Conservation (phyloP, 2,329 filamentous ascomycete species). For the Fusarium veterinarium region DNA sequence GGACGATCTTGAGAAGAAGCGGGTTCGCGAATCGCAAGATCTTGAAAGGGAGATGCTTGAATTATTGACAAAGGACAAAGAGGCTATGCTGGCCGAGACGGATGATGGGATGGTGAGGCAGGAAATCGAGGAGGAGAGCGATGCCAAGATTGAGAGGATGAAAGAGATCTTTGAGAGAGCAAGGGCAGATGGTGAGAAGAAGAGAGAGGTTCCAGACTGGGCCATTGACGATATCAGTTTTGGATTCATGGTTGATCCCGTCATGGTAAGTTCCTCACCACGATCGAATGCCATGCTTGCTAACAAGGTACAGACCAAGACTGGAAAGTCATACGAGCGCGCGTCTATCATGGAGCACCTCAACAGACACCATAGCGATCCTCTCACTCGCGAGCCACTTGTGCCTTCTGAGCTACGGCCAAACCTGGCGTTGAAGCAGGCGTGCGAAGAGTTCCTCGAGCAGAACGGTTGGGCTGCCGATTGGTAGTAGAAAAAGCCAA, state of each 20-base stretch:
- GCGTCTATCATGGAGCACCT: slow-evolving; percentile 88
- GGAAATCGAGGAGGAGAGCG: slow-evolving; percentile 61
- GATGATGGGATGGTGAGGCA: slow-evolving; percentile 60
- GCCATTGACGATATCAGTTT: slow-evolving; percentile 82
- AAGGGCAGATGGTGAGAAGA: slow-evolving; percentile 56
- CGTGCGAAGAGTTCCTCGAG: slow-evolving; percentile 85
- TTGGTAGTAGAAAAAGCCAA: slow-evolving; percentile 67
- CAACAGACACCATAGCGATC: slow-evolving; percentile 79
- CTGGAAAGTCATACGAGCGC: slow-evolving; percentile 90
- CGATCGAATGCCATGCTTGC: background rate
- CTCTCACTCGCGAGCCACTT: slow-evolving; percentile 83
- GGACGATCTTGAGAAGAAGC: slow-evolving; percentile 76
- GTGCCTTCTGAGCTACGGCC: slow-evolving; percentile 76
- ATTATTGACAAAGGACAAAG: slow-evolving; percentile 60
- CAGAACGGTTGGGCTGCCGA: slow-evolving; percentile 94
- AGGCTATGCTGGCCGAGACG: slow-evolving; percentile 54
- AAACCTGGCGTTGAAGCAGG: slow-evolving; percentile 83
- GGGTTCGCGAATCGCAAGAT: slow-evolving; percentile 65
- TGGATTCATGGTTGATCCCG: slow-evolving; percentile 78
- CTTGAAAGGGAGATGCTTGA: slow-evolving; percentile 71
- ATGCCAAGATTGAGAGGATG: slow-evolving; percentile 58
- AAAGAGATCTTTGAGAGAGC: slow-evolving; percentile 64
- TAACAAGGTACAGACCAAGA: slow-evolving; percentile 70
- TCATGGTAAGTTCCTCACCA: slow-evolving; percentile 58
- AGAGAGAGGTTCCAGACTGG: slow-evolving; percentile 77